Percentiles rank a stretch among this genome's conserved stretches.
These are phyloP conservation scores for Glonium stellatum DNA, from an alignment of 495 filamentous ascomycete species.

Conservation along the genomic window DNA sequence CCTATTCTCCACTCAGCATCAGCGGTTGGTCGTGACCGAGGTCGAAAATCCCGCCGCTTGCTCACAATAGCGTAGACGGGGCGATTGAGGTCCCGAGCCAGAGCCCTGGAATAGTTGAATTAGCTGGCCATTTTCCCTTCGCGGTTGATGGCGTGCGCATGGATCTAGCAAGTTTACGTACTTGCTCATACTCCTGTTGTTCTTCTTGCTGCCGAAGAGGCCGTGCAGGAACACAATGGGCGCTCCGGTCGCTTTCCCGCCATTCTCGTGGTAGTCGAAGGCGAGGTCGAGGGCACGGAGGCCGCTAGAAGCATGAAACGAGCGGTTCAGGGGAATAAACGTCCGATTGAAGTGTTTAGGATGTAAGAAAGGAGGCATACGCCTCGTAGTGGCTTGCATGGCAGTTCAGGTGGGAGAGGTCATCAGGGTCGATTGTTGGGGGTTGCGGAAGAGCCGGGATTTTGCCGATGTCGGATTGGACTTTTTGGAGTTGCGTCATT, in stretches of 20 bases:
- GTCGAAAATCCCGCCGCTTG: slow-evolving; percentile 5
- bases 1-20: slow-evolving; percentile 43
- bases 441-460: not conserved
- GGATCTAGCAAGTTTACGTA: slow-evolving; percentile 35
- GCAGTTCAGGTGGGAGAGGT: not conserved
- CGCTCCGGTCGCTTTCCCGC: slow-evolving; percentile 35
- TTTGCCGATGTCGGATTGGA: not conserved
- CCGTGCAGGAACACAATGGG: slow-evolving; percentile 91
- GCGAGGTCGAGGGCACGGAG: slow-evolving; percentile 16
- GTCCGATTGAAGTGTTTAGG: slow-evolving; percentile 9
- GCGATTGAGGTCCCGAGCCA: slow-evolving; percentile 75
- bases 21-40: not conserved
- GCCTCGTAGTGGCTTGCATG: not conserved
- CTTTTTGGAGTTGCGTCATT: no score
- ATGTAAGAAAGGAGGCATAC: not conserved
- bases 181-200: slow-evolving; percentile 95
- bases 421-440: not conserved
- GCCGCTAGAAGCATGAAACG: slow-evolving; percentile 16
- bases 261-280: slow-evolving; percentile 22
- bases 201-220: slow-evolving; percentile 92
- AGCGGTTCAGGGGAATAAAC: not conserved
- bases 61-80: slow-evolving; percentile 77
- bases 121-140: slow-evolving; percentile 23
- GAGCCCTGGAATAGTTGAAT: slow-evolving; percentile 46
- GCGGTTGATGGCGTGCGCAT: not conserved